Evolutionary conservation across 2,329 filamentous ascomycete species (phyloP), one percentile per base, ranked within the genome.

Genomic region (Alternaria sp.): DNA sequence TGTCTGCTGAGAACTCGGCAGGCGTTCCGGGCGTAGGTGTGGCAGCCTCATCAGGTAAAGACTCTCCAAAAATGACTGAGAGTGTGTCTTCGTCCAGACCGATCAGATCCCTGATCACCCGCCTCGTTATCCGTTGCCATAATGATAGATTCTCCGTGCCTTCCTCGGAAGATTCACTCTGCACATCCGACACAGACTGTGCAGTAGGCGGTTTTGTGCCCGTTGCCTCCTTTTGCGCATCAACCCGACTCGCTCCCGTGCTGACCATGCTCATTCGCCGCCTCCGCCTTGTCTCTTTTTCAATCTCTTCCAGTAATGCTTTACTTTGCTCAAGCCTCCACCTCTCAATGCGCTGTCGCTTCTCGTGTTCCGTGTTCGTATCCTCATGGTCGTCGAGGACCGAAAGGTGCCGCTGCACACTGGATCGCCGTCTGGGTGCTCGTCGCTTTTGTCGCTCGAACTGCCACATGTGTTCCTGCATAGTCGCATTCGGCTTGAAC

Each of bases 241-340:
- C 76, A 47, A 68, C 54, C 5, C 72, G 73, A 67, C 77, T 77
- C 59, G 77, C 77, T 44, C 72, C 77, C 63, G 79, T 77, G 63
- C 86, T 88, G 47, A 83, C 83, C 69, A 88, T 83, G 8, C 88
- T 90, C 77, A 88, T 87, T 30, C 90, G 85, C 61, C 91, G 87
- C 61, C 91, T 86, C 49, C 83, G 73, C 59, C 88, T 85, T 5
- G 93, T 97, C 80, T 97, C 93, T 65, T 88, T 90, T 79, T 96
- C 92, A 51, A 98, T 94, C 80, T 97, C 93, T 59, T 97, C 92
- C 32, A 97, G 79, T 26, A 99, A 83, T 11, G 93, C 89, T 62
- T 88, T 88, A 78, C 93, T 97, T 78, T 99, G 94, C 74, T 98
- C 95, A 74, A 96, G 81, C 59, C 94, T 88, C 96, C 96, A 99